Conservation (phyloP, 2,329 filamentous ascomycete genomes). For the Capronia epimyces region DNA sequence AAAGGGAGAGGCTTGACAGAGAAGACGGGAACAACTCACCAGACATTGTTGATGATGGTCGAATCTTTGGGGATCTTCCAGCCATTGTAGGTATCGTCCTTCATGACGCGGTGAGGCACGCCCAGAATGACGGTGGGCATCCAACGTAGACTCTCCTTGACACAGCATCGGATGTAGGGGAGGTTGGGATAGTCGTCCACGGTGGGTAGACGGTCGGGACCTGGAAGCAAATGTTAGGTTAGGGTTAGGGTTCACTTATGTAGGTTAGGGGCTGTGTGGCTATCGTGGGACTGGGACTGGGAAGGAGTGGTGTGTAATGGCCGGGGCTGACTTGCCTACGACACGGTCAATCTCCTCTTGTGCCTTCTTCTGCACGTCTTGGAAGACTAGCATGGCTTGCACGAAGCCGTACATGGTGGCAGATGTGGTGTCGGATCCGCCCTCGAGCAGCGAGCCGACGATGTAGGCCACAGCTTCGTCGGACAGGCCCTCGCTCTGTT, state of each 20-base stretch:
- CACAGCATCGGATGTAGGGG: constrained; percentile 50
- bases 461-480: constrained; percentile 28
- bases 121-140: constrained; percentile 36
- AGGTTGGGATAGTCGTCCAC: constrained; percentile 47
- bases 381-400: constrained; percentile 48
- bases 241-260: no score
- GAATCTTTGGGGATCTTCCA: constrained; percentile 26
- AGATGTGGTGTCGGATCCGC: constrained; percentile 44
- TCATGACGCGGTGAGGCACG: constrained; percentile 23
- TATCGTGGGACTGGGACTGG: no score
- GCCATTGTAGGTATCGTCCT: constrained; percentile 26
- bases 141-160: constrained; percentile 56
- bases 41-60: constrained; percentile 25
- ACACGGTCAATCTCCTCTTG: constrained; percentile 48
- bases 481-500: constrained; percentile 19
- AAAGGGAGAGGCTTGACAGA: no score
- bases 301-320: no score
- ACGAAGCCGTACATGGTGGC: constrained; percentile 42
- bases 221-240: no score
- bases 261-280: no score
- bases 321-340: no score
- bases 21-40: no score
- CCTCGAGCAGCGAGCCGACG: constrained; percentile 38
- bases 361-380: constrained; percentile 42
- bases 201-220: constrained; percentile 42